Conservation (phyloP, 352 stramenopile species). For the Globisporangium heterothallicum region DNA sequence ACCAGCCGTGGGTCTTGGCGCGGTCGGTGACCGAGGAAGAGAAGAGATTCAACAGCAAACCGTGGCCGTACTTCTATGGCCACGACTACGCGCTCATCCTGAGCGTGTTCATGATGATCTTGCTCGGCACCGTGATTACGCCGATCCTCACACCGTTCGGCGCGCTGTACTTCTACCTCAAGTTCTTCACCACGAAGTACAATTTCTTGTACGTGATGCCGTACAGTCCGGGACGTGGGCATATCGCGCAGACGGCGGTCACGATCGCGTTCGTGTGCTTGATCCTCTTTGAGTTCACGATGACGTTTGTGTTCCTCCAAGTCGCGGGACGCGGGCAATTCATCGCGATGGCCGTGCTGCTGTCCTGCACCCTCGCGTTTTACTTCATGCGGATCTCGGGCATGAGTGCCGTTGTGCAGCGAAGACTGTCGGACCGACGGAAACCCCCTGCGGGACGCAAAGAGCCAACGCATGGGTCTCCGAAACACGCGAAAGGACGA, state of each 20-base stretch:
- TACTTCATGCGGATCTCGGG: conserved; percentile 56
- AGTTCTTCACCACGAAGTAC: conserved; percentile 71
- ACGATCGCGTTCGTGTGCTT: conserved; percentile 62
- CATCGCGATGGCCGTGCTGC: conserved; percentile 50
- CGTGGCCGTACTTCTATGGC: conserved; percentile 61
- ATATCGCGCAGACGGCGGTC: conserved; percentile 59
- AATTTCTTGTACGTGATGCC: conserved; percentile 77
- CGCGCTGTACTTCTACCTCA: conserved; percentile 79
- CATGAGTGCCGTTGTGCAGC: conserved; percentile 31
- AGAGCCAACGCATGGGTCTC: neutral
- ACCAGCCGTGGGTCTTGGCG: conserved; percentile 62
- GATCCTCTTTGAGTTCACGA: conserved; percentile 65
- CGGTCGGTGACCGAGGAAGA: conserved; percentile 61
- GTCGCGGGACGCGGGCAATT: conserved; percentile 50
- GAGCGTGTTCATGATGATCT: conserved; percentile 67
- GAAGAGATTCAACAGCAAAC: conserved; percentile 34
- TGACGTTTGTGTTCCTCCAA: conserved; percentile 71
- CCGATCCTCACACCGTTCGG: conserved; percentile 75
- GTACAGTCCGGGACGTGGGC: conserved; percentile 56
- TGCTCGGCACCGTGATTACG: conserved; percentile 75
- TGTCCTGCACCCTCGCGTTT: conserved; percentile 32
- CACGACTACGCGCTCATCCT: conserved; percentile 80
- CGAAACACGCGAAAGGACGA: conserved; percentile 2
- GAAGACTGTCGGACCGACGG: conserved; percentile 20
- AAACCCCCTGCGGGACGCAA: conserved; percentile 7